These are phyloP conservation scores for Panicum hallii DNA, from an alignment of 202 grass and related monocot species.

Conservation along the genomic window DNA sequence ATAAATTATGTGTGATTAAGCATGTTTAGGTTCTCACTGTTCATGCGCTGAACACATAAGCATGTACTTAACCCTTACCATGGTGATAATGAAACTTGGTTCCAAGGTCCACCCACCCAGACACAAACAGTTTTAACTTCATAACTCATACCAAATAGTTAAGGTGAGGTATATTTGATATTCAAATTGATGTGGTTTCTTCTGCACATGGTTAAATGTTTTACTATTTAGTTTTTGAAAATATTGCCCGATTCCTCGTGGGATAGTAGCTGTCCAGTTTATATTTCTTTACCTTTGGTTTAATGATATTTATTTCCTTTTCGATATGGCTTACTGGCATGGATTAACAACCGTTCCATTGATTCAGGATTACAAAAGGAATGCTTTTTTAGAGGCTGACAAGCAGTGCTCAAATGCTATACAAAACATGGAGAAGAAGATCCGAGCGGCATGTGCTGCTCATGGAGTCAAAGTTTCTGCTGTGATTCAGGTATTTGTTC, in stretches of 20 bases:
- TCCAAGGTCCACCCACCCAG: background rate
- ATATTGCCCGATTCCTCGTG: background rate
- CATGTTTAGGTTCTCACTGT: background rate
- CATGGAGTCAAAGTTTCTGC: slow-evolving; percentile 55
- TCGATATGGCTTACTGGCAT: slow-evolving; percentile 2
- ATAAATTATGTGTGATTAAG: background rate
- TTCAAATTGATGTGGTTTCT: slow-evolving; percentile 2
- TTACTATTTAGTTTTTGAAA: slow-evolving; percentile 14
- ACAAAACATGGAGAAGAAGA: slow-evolving; percentile 74
- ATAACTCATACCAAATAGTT: slow-evolving; percentile 18
- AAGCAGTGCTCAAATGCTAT: slow-evolving; percentile 63
- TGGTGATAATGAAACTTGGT: slow-evolving; percentile 7
- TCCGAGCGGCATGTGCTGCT: slow-evolving; percentile 61
- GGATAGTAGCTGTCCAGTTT: background rate
- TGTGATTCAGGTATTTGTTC: slow-evolving; percentile 69
- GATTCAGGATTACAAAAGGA: slow-evolving; percentile 75
- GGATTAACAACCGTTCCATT: slow-evolving; percentile 7
- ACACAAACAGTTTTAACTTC: background rate
- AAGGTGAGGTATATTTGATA: slow-evolving; percentile 6
- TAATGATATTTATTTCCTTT: slow-evolving; percentile 4
- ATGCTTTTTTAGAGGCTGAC: slow-evolving; percentile 73
- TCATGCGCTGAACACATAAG: background rate
- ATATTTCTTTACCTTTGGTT: background rate
- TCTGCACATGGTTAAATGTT: background rate
- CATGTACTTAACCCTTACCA: background rate